These are phyloP conservation scores for Penicillium odoratum DNA, from an alignment of 495 filamentous ascomycete species.

Conservation along the genomic window DNA sequence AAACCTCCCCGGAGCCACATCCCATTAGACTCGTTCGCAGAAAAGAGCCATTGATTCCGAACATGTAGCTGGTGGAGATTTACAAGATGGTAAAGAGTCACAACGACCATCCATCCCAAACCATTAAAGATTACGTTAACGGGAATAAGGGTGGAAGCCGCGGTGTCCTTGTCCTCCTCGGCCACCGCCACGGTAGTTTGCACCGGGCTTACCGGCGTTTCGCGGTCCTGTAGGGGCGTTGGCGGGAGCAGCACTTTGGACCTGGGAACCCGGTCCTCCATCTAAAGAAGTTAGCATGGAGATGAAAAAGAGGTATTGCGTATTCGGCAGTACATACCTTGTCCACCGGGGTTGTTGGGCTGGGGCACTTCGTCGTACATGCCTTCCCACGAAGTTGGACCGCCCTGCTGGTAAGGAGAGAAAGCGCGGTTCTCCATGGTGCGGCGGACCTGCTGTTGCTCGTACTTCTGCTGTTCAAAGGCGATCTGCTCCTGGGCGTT, in stretches of 20 bases:
- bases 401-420: slow-evolving; percentile 54
- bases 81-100: background rate
- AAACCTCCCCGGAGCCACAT: slow-evolving; percentile 7
- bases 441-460: slow-evolving; percentile 61
- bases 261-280: slow-evolving; percentile 49
- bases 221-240: slow-evolving; percentile 96
- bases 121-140: slow-evolving; percentile 24
- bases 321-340: slow-evolving; percentile 49
- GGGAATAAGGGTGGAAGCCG: slow-evolving; percentile 80
- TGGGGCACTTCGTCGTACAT: slow-evolving; percentile 99
- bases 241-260: slow-evolving; percentile 76
- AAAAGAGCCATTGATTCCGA: slow-evolving; percentile 2
- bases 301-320: slow-evolving; percentile 34
- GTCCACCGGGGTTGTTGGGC: slow-evolving; percentile 63
- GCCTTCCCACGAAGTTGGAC: slow-evolving; percentile 89
- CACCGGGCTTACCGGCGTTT: slow-evolving; percentile 90
- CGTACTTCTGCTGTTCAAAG: slow-evolving; percentile 88
- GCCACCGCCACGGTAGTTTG: slow-evolving; percentile 94
- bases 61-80: background rate
- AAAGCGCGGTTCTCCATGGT: slow-evolving; percentile 47
- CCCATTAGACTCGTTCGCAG: slow-evolving; percentile 5
- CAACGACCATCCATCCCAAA: background rate
- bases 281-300: slow-evolving; percentile 16
- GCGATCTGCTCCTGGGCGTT: slow-evolving; percentile 75
- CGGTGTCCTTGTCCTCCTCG: slow-evolving; percentile 65